Base-by-base conservation (phyloP, 352 stramenopile species). In the Nothophytophthora sp. region DNA sequence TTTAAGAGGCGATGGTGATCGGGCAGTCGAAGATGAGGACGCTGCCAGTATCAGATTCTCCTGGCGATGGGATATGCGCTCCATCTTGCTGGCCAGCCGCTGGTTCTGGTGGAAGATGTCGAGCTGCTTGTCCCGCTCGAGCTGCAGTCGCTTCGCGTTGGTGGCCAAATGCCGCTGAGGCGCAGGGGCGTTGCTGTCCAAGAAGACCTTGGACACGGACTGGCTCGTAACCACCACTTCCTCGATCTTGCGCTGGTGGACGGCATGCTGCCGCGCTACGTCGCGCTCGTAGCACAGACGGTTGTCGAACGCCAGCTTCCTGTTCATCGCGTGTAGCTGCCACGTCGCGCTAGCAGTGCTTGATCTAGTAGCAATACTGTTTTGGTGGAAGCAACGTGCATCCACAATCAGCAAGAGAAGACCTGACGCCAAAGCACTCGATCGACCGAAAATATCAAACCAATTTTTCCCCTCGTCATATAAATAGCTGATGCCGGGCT, bases 201-300 rank as follows among this genome's bases (percentile, higher is more conserved):
- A 44, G 24, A 73, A 77, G 13, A 82, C 70, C 28, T 69, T 68
- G 4, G 81, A 87, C 1, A 75, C 79, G 1, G 81, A 90, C 8
- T 70, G 55, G 20, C 70, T 77, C 18, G 79, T 90, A 5, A 77
- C 68, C 23, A 86, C 41, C 18, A 90, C 55, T 22, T 68, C 70
- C 49, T 87, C 65, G 6, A 92, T 63, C 44, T 88, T 90, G 25
- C 73, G 62, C 13, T 87, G 73, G 62, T 90, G 81, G 15, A 89
- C 52, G 5, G 67, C 66, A 34, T 89, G 79, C 38, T 83, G 72
- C 23, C 70, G 73, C 13, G 62, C 57, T 25, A 92, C 77, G 48
- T 89, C 73, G 44, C 81, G 81, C 63, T 92, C 79, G 40, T 90
- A 92, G 67, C 81, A 92, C 27, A 92, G 63, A 10, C 75, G 81